A percentile compares a stretch with the other conserved stretches of the same genome.
These are phyloP conservation scores for Picochlorum sp. DNA, from an alignment of 139 green algal species.

Conservation along the genomic window DNA sequence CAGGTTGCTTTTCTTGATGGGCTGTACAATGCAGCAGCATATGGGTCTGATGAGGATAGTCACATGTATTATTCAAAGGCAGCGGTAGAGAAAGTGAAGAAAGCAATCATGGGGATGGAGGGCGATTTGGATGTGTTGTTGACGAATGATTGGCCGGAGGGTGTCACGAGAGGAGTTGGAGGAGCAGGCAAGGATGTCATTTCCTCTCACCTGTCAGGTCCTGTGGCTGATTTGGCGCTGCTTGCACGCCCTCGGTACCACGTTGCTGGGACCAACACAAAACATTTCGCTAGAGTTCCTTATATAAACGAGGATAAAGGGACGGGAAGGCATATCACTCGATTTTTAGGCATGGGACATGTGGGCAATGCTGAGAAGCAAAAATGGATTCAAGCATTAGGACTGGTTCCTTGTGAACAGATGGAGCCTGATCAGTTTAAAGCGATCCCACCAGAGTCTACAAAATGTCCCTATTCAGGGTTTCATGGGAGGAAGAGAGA, in stretches of 20 bases:
- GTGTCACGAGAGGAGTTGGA: constrained; percentile 28
- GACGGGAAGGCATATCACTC: constrained; percentile 61
- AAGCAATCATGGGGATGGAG: constrained; percentile 29
- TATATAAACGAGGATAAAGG: constrained; percentile 77
- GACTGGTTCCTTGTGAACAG: constrained; percentile 45
- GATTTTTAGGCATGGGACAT: constrained; percentile 76
- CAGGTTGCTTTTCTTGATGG: constrained; percentile 76
- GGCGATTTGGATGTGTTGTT: constrained; percentile 83
- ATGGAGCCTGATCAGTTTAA: constrained; percentile 51
- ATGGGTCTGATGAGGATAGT: constrained; percentile 8
- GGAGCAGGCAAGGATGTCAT: constrained; percentile 7
- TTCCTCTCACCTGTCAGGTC: not conserved
- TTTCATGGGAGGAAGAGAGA: not conserved
- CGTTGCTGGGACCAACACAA: constrained; percentile 22
- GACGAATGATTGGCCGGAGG: constrained; percentile 74
- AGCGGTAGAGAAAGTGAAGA: constrained; percentile 54
- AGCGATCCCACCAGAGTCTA: constrained; percentile 43
- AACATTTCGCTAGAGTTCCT: constrained; percentile 61
- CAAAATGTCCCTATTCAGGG: constrained; percentile 39
- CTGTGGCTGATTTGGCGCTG: constrained; percentile 31
- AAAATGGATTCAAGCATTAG: constrained; percentile 77
- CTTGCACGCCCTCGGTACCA: constrained; percentile 59
- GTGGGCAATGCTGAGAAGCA: constrained; percentile 50
- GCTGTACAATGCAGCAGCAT: constrained; percentile 41
- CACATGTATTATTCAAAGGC: constrained; percentile 33